Conservation (phyloP, 2,329 filamentous ascomycete genomes). For the Ceratocystis ficicola region DNA sequence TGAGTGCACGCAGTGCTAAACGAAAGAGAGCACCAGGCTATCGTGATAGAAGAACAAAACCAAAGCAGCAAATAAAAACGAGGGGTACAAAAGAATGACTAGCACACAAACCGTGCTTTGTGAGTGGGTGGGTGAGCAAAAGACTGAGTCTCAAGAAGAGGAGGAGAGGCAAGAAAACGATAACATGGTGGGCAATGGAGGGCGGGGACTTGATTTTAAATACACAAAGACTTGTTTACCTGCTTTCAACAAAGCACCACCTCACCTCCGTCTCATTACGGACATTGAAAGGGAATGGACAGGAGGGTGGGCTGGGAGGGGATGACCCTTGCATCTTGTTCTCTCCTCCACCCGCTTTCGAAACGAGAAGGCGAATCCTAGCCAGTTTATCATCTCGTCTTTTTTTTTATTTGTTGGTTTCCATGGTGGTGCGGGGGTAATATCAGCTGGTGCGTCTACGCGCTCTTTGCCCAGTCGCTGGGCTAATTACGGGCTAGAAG, state of each 20-base stretch:
- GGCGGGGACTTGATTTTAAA: neutral
- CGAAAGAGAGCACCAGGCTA: slow-evolving; percentile 21
- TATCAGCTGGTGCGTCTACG: neutral
- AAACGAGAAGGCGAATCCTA: slow-evolving; percentile 1
- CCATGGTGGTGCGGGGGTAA: neutral
- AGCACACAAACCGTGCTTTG: slow-evolving; percentile 14
- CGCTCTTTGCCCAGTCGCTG: too few relatives aligned
- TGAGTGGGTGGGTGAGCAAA: slow-evolving; percentile 15
- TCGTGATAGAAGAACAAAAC: neutral
- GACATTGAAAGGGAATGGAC: neutral
- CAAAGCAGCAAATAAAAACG: slow-evolving; percentile 10
- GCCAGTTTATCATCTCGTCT: neutral
- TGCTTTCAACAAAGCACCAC: neutral
- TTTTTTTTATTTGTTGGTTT: neutral
- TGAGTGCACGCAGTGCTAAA: slow-evolving; percentile 21
- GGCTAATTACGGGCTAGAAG: too few relatives aligned
- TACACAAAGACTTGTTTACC: neutral
- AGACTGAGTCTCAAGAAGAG: slow-evolving; percentile 7
- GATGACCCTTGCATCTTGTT: neutral
- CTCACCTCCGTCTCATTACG: neutral
- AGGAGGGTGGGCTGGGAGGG: neutral
- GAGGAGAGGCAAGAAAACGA: slow-evolving; percentile 13
- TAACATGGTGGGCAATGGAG: neutral
- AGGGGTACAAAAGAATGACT: slow-evolving; percentile 20
- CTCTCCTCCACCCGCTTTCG: slow-evolving; percentile 11